These are phyloP conservation scores for Noccaea bulbosa DNA, from an alignment of 345 rosid species.

Conservation along the genomic window DNA sequence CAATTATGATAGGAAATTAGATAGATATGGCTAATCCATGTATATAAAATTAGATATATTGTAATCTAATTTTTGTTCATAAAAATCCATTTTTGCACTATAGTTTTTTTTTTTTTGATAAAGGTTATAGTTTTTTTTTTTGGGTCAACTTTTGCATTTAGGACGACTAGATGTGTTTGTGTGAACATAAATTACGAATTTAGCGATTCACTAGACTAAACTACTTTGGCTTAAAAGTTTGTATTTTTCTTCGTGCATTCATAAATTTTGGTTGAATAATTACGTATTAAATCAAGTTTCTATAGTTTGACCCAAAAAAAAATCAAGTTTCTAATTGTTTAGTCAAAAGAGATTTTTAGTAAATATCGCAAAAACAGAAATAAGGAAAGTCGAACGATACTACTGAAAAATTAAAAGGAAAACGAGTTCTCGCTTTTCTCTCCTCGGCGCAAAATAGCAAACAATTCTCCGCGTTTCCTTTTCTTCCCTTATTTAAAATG, in stretches of 20 bases:
- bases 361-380: neutral
- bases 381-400: constrained; percentile 24
- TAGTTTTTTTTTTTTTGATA: too few relatives aligned
- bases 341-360: constrained; percentile 3
- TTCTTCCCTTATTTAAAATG: constrained; percentile 31
- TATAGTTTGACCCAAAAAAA: too few relatives aligned
- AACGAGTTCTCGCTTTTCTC: neutral
- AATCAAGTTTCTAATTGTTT: neutral
- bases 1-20: too few relatives aligned
- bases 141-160: too few relatives aligned
- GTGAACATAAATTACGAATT: neutral
- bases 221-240: neutral
- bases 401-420: constrained; percentile 7
- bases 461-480: constrained; percentile 38
- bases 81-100: too few relatives aligned
- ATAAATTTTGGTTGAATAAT: neutral
- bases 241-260: too few relatives aligned
- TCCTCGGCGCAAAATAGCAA: constrained; percentile 40
- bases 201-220: neutral
- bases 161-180: neutral
- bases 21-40: too few relatives aligned
- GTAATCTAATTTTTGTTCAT: too few relatives aligned
- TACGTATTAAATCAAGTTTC: constrained; percentile 3
- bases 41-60: too few relatives aligned
- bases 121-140: too few relatives aligned